phyloP scores from a whole-genome alignment of 768 basidiomycete genomes.

The Cystobasidium tubakii region DNA sequence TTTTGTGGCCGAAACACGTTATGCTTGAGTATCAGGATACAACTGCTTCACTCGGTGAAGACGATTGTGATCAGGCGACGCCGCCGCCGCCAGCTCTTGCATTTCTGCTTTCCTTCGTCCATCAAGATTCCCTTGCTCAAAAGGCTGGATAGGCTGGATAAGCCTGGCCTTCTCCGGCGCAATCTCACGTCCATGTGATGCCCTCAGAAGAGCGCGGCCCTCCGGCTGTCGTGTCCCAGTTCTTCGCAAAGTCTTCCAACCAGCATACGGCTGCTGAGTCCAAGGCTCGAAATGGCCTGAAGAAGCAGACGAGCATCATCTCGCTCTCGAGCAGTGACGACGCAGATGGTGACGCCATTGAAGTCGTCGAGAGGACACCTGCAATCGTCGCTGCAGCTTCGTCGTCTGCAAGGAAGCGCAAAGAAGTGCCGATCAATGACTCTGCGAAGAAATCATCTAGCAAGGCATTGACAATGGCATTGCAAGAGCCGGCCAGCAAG shows the following conservation, averaged over 20 bases:
- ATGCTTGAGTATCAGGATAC: too few relatives aligned
- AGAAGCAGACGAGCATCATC: constrained; percentile 34
- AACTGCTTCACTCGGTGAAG: too few relatives aligned
- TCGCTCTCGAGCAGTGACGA: constrained; percentile 4
- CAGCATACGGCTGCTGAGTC: not conserved
- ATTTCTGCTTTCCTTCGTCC: too few relatives aligned
- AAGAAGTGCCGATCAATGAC: not conserved
- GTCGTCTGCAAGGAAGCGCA: constrained; percentile 13
- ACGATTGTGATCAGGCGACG: too few relatives aligned
- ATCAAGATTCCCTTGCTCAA: too few relatives aligned
- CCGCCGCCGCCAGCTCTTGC: too few relatives aligned
- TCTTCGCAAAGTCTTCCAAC: constrained; percentile 24
- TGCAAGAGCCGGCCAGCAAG: not conserved
- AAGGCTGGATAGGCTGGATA: too few relatives aligned
- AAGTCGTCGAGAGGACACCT: not conserved
- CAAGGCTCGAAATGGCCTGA: not conserved
- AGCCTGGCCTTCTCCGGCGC: too few relatives aligned
- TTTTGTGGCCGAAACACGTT: too few relatives aligned
- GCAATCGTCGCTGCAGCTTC: not conserved
- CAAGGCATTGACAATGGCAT: not conserved
- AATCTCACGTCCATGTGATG: constrained; percentile 7
- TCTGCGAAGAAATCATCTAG: not conserved
- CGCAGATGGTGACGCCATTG: constrained; percentile 15
- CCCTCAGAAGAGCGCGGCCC: not conserved
- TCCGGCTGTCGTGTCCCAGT: constrained; percentile 16